phyloP scores from a whole-genome alignment of 345 rosid genomes.

The Brassica cretica region DNA sequence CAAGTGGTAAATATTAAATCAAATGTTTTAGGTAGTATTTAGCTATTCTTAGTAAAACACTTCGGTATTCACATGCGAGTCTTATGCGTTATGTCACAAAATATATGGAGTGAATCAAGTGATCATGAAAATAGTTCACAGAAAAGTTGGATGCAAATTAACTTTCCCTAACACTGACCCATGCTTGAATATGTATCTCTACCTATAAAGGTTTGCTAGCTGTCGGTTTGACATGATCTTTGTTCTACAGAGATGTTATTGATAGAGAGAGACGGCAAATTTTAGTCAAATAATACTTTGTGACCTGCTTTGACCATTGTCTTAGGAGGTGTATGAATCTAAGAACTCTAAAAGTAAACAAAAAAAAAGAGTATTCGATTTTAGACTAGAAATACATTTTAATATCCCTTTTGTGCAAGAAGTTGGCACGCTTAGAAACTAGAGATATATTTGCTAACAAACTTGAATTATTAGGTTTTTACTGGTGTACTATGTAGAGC shows the following conservation, averaged over 20 bases:
- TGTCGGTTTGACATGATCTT: not conserved
- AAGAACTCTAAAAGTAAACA: not conserved
- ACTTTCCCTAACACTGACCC: conserved; percentile 12
- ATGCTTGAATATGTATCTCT: conserved; percentile 16
- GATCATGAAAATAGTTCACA: not conserved
- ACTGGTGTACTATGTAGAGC: not conserved
- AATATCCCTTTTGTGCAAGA: not conserved
- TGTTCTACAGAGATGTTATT: not conserved
- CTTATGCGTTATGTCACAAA: not conserved
- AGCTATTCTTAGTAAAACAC: not conserved
- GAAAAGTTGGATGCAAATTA: not conserved
- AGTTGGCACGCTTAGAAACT: too few species aligned
- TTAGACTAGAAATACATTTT: not conserved
- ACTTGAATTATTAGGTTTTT: not conserved
- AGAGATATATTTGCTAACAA: not conserved
- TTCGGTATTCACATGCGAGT: not conserved
- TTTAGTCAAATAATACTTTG: not conserved
- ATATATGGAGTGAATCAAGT: not conserved
- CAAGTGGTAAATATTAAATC: conserved; percentile 4
- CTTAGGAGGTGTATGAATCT: not conserved
- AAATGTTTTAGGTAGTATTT: not conserved
- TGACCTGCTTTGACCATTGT: conserved; percentile 2
- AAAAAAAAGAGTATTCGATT: not conserved
- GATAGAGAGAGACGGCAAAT: not conserved
- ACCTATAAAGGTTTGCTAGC: conserved; percentile 25